phyloP scores from a whole-genome alignment of 352 stramenopile genomes.

The Aphanomyces astaci region DNA sequence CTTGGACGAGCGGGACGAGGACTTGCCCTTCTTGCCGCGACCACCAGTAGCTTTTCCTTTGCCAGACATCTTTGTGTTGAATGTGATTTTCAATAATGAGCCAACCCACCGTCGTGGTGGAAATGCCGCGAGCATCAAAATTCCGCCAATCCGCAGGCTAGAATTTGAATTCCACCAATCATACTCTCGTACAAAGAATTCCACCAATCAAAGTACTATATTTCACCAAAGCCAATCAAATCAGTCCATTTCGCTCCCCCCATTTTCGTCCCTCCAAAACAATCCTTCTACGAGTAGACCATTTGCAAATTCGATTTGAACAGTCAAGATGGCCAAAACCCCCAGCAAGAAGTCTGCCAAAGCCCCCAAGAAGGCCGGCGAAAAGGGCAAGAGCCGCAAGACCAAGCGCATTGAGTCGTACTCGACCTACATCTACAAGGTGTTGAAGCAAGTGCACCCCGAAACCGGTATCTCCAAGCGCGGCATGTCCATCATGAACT shows the following conservation, averaged over 20 bases:
- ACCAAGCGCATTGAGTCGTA: constrained; percentile 30
- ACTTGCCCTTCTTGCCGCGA: constrained; percentile 66
- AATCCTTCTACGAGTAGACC: background rate
- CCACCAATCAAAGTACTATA: constrained; percentile 11
- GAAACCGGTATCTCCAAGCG: constrained; percentile 85
- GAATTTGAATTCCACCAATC: constrained; percentile 24
- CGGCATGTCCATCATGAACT: constrained; percentile 88
- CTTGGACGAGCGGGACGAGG: constrained; percentile 70
- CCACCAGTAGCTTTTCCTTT: constrained; percentile 72
- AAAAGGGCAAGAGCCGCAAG: constrained; percentile 25
- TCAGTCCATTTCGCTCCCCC: background rate
- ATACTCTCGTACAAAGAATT: too few relatives aligned
- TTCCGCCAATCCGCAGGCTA: constrained; percentile 15
- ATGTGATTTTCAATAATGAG: constrained; percentile 23
- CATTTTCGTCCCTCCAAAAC: background rate
- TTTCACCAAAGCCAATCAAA: constrained; percentile 5
- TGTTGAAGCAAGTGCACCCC: constrained; percentile 68
- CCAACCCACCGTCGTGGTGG: background rate
- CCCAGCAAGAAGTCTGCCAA: constrained; percentile 51
- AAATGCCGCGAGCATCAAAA: background rate
- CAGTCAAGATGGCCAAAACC: constrained; percentile 57
- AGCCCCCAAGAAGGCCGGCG: constrained; percentile 23
- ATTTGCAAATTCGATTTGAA: constrained; percentile 22
- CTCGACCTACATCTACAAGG: constrained; percentile 38
- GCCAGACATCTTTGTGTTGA: constrained; percentile 51